Evolutionary conservation across 495 filamentous ascomycete species (phyloP).

Genomic region (Poronia punctata): DNA sequence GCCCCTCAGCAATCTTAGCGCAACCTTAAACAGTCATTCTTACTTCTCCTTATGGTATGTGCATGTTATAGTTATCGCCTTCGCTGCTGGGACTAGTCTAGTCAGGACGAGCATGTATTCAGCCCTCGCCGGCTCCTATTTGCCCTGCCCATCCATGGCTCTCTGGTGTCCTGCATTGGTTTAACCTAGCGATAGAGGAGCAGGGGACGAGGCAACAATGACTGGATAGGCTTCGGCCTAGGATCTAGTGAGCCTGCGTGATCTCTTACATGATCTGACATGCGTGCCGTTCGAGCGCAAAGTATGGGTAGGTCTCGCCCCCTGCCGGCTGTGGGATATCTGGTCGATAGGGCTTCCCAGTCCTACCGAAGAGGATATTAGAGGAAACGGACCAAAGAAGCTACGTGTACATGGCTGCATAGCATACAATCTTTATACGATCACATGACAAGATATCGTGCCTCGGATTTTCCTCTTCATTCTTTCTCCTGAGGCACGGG

Average conservation of each 20-base stretch:
- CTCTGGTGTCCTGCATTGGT: not conserved
- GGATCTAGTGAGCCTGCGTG: constrained; percentile 1
- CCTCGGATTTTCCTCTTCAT: not conserved
- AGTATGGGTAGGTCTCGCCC: constrained; percentile 2
- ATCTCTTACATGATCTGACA: constrained; percentile 9
- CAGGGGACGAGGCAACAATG: not conserved
- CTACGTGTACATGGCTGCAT: too few relatives aligned
- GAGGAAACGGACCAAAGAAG: not conserved
- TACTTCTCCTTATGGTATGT: constrained; percentile 4
- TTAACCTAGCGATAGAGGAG: not conserved
- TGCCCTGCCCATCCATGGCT: too few relatives aligned
- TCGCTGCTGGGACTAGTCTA: too few relatives aligned
- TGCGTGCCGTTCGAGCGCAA: not conserved
- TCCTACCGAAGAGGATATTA: constrained; percentile 2
- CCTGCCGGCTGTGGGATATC: not conserved
- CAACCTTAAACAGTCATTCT: constrained; percentile 8
- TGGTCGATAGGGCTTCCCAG: not conserved
- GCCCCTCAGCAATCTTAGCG: constrained; percentile 3
- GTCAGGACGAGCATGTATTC: too few relatives aligned
- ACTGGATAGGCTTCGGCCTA: not conserved
- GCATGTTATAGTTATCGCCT: not conserved
- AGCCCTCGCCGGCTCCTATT: too few relatives aligned
- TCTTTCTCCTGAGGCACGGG: constrained; percentile 2
- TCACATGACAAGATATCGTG: not conserved
- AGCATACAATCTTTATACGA: not conserved